A percentile compares a stretch with the other conserved stretches of the same genome.
These are phyloP conservation scores for Vitis rupestris DNA, from an alignment of 164 flowering plant species.

Conservation along the genomic window DNA sequence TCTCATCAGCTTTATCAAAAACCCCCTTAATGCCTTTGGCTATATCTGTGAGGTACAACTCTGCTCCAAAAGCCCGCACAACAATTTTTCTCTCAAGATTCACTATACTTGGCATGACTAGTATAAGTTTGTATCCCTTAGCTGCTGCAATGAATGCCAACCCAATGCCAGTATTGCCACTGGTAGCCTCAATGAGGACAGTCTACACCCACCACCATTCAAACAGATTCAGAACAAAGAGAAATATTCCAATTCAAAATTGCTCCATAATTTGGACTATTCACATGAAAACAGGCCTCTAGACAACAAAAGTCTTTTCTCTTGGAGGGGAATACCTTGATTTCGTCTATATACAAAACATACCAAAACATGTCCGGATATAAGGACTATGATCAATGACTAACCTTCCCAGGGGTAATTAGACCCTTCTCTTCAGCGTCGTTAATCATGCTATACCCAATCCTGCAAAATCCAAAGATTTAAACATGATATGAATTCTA, in stretches of 20 bases:
- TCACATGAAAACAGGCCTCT: too few species aligned
- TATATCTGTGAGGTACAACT: constrained; percentile 30
- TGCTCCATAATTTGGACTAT: too few species aligned
- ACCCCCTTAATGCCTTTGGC: constrained; percentile 25
- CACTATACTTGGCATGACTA: constrained; percentile 33
- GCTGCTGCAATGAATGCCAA: constrained; percentile 43
- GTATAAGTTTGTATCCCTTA: constrained; percentile 35
- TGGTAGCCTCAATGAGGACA: constrained; percentile 37
- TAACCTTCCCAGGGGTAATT: constrained; percentile 37
- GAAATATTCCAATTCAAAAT: too few species aligned
- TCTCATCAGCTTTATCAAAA: constrained; percentile 25
- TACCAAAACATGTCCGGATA: not conserved
- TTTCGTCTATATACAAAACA: too few species aligned
- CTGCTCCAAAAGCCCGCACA: constrained; percentile 45
- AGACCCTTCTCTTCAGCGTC: constrained; percentile 43
- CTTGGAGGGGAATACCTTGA: too few species aligned
- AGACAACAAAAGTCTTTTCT: too few species aligned
- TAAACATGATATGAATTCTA: too few species aligned
- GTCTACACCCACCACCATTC: constrained; percentile 19
- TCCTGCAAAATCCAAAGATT: constrained; percentile 13
- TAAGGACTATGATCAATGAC: not conserved
- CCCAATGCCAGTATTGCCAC: constrained; percentile 50
- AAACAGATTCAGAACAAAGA: too few species aligned
- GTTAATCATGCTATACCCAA: constrained; percentile 34
- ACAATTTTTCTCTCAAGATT: constrained; percentile 43